Evolutionary conservation across 2,329 filamentous ascomycete genomes (phyloP).

Genomic region (Xylaria sp.): DNA sequence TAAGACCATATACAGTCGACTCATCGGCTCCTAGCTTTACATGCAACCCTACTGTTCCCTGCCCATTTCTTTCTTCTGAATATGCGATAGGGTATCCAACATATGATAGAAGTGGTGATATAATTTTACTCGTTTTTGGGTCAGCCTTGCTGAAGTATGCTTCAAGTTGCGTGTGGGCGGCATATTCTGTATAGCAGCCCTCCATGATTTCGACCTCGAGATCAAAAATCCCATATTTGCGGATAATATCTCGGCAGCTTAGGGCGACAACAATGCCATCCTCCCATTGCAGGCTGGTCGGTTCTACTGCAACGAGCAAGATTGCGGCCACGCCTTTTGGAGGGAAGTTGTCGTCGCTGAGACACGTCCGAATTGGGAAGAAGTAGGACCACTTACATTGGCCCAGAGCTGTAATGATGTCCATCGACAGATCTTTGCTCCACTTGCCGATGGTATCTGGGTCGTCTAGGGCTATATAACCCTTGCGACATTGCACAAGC

Average conservation of each 20-base stretch:
- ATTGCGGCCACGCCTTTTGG: too few relatives aligned
- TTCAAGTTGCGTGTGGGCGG: slow-evolving; percentile 9
- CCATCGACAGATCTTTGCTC: too few relatives aligned
- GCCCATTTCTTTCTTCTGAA: neutral
- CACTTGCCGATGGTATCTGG: too few relatives aligned
- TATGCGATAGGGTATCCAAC: slow-evolving; percentile 1
- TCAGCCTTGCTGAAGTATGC: neutral
- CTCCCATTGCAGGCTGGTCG: too few relatives aligned
- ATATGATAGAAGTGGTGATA: neutral
- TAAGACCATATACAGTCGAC: neutral
- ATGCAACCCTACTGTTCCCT: slow-evolving; percentile 5
- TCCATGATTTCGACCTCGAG: slow-evolving; percentile 18
- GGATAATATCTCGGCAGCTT: slow-evolving; percentile 4
- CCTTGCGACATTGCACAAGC: too few relatives aligned
- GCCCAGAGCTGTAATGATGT: too few relatives aligned
- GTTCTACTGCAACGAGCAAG: too few relatives aligned
- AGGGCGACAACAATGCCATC: neutral
- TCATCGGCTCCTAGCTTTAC: neutral
- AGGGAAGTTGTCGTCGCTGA: too few relatives aligned
- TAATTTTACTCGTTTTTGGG: neutral
- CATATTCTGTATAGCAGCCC: slow-evolving; percentile 8
- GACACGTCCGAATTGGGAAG: too few relatives aligned
- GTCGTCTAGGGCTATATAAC: too few relatives aligned
- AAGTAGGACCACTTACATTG: too few relatives aligned
- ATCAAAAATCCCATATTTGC: slow-evolving; percentile 2